Evolutionary conservation across 108 stramenopile genomes (phyloP).

Genomic region (Phaeodactylum tricornutum): DNA sequence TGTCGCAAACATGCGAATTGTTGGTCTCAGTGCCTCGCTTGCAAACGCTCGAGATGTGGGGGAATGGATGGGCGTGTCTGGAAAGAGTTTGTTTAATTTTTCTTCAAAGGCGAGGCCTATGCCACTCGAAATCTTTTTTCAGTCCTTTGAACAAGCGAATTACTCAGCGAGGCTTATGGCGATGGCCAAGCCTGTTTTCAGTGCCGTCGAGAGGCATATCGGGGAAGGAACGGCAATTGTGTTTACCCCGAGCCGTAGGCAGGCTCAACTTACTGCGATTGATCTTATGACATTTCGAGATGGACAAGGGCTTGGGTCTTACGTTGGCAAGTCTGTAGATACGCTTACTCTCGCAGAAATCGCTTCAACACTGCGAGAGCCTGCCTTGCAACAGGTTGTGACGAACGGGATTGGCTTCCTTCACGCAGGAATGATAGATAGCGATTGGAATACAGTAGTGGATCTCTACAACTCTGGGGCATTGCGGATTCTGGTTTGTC

Average conservation of each 20-base stretch:
- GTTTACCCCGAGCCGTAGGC: conserved; percentile 93
- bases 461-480: conserved; percentile 53
- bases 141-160: conserved; percentile 91
- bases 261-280: conserved; percentile 96
- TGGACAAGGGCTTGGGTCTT: conserved; percentile 44
- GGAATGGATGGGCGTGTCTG: conserved; percentile 94
- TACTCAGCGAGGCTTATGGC: conserved; percentile 86
- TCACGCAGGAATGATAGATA: conserved; percentile 79
- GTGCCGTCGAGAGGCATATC: conserved; percentile 64
- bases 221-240: conserved; percentile 70
- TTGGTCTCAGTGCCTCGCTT: conserved; percentile 87
- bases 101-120: conserved; percentile 86
- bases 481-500: conserved; percentile 80
- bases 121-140: conserved; percentile 90
- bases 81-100: conserved; percentile 89
- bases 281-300: conserved; percentile 91
- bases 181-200: conserved; percentile 95
- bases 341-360: conserved; percentile 11
- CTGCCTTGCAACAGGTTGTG: conserved; percentile 80
- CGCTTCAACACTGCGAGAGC: conserved; percentile 48
- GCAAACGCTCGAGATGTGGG: conserved; percentile 97
- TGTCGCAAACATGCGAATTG: conserved; percentile 53
- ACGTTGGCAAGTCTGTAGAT: conserved; percentile 27
- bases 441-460: conserved; percentile 66
- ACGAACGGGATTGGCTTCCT: conserved; percentile 87